Percentiles rank a stretch among this genome's conserved stretches.
Evolutionary conservation across 306 rosid genomes (phyloP).

Genomic region (Sphenostylis stenocarpa): DNA sequence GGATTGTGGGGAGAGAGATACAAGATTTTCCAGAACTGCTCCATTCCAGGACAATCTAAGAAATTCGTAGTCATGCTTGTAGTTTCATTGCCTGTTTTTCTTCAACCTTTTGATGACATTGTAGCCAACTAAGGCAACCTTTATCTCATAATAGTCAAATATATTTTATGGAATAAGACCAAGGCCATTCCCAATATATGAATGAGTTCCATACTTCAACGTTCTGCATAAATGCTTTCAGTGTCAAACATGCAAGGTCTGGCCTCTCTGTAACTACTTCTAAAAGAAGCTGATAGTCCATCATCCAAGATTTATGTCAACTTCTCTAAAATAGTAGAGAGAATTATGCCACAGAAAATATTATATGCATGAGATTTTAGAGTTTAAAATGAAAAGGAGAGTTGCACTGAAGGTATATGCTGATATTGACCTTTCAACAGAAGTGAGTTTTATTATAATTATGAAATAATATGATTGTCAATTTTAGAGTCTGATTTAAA

Average conservation of each 20-base stretch:
- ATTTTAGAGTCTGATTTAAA: not conserved
- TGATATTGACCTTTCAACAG: not conserved
- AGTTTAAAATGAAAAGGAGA: too few relatives aligned
- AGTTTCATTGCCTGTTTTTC: not conserved
- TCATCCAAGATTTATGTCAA: not conserved
- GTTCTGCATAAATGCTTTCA: not conserved
- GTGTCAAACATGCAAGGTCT: not conserved
- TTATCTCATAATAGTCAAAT: not conserved
- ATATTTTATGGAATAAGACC: not conserved
- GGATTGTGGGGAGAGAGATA: not conserved
- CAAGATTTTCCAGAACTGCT: not conserved
- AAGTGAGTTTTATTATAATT: not conserved
- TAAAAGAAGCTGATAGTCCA: constrained; percentile 5
- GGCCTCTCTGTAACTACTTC: not conserved
- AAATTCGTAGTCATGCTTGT: not conserved
- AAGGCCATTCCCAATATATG: not conserved
- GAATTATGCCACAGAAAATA: not conserved
- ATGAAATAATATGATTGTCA: too few relatives aligned
- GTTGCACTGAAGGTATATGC: not conserved
- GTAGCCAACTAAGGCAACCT: not conserved
- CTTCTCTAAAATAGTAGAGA: not conserved
- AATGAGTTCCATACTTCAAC: not conserved
- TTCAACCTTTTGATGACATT: not conserved
- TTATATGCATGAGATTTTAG: not conserved
- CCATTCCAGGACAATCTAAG: not conserved